Evolutionary conservation across 768 basidiomycete species (phyloP), one percentile per base, ranked within the genome.

Genomic region (Termitomyces bulborhizus): DNA sequence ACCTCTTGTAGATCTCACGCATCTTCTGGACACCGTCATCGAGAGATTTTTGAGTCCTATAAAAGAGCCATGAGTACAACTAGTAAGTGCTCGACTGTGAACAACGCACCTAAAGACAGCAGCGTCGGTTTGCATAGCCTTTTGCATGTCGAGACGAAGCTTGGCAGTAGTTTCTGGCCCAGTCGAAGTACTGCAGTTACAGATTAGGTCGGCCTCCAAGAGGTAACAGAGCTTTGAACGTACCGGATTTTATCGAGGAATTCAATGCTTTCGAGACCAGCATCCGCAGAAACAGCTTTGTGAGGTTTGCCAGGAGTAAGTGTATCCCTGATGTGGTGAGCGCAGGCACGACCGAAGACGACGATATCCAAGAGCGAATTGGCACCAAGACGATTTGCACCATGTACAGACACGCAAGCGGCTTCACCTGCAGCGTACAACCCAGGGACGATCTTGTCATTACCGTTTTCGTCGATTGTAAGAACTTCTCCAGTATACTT

Each of bases 311-410:
- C 93, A 41, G 94, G 93, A 16, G 86, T 85, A 56, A 92, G 79
- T 41, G 80, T 98, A 53, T 96, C 93, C 62, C 84, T 86, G 69
- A 98, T 98, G 74, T 98, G 97, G 72, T 97, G 90, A 27, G 97
- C 96, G 64, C 91, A 94, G n/a, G 97, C 96, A 71, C 97, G 94
- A 63, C 97, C 97, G 65, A 98, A 99, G 62, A 98, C 97, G 70
- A 98, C 97, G 62, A 98, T 97, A 70, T 98, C 97, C 62, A 99
- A 78, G 27, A 99, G 85, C 21, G 97, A 99, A 81, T 99, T 99
- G 68, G 97, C 97, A 64, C 97, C 97, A 52, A 99, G 88, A 72
- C 97, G 94, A 78, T 99, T 99, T 60, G 97, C 97, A 60, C 97
- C 97, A 65, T 99, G 97, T 18, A 99, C 97, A 18, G 97, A 99